Conservation (phyloP, 257 asterid species). For the Lantana camara region DNA sequence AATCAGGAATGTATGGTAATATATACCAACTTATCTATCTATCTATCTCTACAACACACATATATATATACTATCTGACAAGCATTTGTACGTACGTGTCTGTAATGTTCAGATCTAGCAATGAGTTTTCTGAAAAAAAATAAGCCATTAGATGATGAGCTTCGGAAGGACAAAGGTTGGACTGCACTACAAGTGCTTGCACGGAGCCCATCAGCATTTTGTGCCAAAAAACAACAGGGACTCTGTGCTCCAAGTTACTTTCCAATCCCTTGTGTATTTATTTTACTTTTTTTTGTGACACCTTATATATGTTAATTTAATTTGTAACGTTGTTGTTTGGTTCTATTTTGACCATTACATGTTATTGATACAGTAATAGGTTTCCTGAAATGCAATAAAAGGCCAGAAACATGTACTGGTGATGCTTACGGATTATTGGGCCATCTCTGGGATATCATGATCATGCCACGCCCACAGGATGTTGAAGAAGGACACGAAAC, state of each 20-base stretch:
- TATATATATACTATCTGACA: too few relatives aligned
- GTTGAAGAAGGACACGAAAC: slow-evolving; percentile 6
- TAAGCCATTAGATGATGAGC: slow-evolving; percentile 14
- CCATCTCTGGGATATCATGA: slow-evolving; percentile 24
- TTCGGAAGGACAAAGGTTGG: slow-evolving; percentile 17
- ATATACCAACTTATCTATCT: not conserved
- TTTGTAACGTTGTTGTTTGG: too few relatives aligned
- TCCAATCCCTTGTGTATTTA: too few relatives aligned
- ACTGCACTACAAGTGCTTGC: slow-evolving; percentile 41
- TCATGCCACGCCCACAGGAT: slow-evolving; percentile 9
- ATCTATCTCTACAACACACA: too few relatives aligned
- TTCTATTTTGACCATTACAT: not conserved
- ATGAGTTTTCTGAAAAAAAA: not conserved
- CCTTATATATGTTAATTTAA: too few relatives aligned
- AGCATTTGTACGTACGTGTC: not conserved
- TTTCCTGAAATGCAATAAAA: slow-evolving; percentile 4
- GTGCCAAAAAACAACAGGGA: not conserved
- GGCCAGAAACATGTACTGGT: not conserved
- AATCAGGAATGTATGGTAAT: slow-evolving; percentile 35
- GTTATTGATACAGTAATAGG: slow-evolving; percentile 1
- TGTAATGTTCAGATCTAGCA: slow-evolving; percentile 25
- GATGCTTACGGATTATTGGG: slow-evolving; percentile 22
- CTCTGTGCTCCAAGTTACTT: not conserved
- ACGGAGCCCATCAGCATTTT: slow-evolving; percentile 30
- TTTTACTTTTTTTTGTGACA: too few relatives aligned